phyloP scores from a whole-genome alignment of 306 rosid genomes.

The Begonia peltatifolia region DNA sequence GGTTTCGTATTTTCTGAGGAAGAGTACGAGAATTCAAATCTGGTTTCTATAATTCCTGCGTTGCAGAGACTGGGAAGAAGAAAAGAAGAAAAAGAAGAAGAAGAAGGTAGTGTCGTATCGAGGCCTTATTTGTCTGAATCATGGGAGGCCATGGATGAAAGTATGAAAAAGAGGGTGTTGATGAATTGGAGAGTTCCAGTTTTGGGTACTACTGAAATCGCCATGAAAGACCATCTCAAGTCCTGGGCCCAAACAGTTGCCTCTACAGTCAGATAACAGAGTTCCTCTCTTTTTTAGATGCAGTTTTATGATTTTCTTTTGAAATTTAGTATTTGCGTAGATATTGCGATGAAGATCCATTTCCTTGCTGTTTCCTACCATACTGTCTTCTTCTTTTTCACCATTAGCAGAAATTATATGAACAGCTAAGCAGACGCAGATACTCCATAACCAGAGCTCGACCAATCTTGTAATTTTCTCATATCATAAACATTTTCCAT shows the following conservation, averaged over 20 bases:
- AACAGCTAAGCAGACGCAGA: no score
- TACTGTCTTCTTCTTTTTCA: no score
- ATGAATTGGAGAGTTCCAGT: conserved; percentile 41
- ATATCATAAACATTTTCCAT: no score
- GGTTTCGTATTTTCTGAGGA: conserved; percentile 75
- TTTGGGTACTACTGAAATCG: conserved; percentile 27
- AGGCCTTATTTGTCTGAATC: conserved; percentile 80
- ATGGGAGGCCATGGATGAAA: conserved; percentile 43
- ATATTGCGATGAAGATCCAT: no score
- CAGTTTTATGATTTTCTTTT: conserved; percentile 5
- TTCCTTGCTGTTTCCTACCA: no score
- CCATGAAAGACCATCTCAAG: conserved; percentile 48
- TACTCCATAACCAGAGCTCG: no score
- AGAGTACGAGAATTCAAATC: conserved; percentile 27
- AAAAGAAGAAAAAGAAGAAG: conserved; percentile 10
- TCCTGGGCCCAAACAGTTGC: conserved; percentile 73
- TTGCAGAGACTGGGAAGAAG: conserved; percentile 37
- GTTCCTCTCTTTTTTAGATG: not conserved
- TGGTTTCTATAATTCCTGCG: conserved; percentile 63
- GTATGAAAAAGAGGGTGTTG: conserved; percentile 10
- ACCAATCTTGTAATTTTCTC: no score
- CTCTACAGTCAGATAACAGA: conserved; percentile 42
- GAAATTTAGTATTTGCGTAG: no score
- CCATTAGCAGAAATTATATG: no score
- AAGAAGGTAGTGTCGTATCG: conserved; percentile 9